Conservation (phyloP, 208 protist species). For the Leishmania gerbilli region DNA sequence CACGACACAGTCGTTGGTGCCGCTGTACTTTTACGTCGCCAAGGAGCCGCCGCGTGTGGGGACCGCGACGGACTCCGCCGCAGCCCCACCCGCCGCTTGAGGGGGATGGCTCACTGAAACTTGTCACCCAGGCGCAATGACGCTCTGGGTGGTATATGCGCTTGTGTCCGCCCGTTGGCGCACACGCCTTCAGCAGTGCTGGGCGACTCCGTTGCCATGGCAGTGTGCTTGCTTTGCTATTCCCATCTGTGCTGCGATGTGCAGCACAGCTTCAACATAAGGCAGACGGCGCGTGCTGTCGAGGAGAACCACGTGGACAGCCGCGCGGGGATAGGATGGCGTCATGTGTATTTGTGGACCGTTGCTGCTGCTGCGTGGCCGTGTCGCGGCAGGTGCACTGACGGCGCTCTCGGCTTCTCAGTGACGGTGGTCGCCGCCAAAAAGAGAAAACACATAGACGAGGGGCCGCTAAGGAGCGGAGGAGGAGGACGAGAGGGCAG, state of each 20-base stretch:
- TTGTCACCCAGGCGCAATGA: neutral
- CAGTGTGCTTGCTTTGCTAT: constrained; percentile 1
- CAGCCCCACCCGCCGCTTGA: neutral
- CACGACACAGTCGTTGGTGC: constrained; percentile 71
- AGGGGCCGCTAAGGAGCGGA: neutral
- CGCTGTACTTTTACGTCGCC: constrained; percentile 83
- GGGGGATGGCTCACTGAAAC: neutral
- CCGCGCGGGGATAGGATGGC: neutral
- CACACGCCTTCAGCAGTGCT: neutral
- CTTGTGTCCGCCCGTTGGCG: neutral
- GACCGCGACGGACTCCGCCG: constrained; percentile 9
- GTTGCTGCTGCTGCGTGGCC: neutral
- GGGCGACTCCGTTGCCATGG: neutral
- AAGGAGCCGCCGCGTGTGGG: constrained; percentile 55
- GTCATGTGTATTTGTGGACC: neutral
- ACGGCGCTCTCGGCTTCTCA: neutral
- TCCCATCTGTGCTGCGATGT: neutral
- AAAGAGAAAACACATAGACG: neutral
- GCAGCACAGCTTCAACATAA: neutral
- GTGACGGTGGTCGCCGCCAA: neutral
- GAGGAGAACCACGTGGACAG: neutral
- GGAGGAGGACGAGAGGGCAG: neutral
- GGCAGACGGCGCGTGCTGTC: neutral
- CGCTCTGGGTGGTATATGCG: neutral
- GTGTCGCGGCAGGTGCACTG: neutral